Percentiles rank a stretch among this genome's conserved stretches.
These are phyloP conservation scores for Mediolabrus comicus DNA, from an alignment of 108 stramenopile species.

Conservation along the genomic window DNA sequence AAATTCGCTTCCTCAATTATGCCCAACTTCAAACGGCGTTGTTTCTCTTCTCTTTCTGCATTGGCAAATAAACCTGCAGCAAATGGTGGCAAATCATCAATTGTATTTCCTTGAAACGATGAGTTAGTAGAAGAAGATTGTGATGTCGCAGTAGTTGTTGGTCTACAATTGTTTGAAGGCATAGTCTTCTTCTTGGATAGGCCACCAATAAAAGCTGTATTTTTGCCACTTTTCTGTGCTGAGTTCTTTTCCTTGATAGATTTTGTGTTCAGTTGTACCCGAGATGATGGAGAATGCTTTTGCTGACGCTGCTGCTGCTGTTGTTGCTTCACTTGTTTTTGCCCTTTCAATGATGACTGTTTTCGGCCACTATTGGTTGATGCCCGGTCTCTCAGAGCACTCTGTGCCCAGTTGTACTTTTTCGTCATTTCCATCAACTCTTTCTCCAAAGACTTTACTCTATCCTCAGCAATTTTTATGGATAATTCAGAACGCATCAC, in stretches of 20 bases:
- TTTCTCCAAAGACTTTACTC: background rate
- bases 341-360: background rate
- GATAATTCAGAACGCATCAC: constrained; percentile 20
- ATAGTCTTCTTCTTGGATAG: background rate
- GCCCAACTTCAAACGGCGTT: constrained; percentile 3
- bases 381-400: background rate
- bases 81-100: constrained; percentile 29
- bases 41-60: constrained; percentile 29
- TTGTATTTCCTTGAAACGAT: constrained; percentile 14
- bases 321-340: background rate
- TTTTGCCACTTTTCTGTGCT: background rate
- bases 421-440: constrained; percentile 25
- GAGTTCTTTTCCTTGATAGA: background rate
- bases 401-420: constrained; percentile 14
- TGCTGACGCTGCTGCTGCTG: background rate
- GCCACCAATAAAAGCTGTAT: too few species aligned
- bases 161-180: background rate
- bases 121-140: too few species aligned
- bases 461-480: constrained; percentile 13
- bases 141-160: background rate
- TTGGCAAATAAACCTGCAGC: constrained; percentile 34
- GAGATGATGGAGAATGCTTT: background rate
- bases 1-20: constrained; percentile 6
- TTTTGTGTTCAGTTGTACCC: background rate
- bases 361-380: background rate